A percentile compares a stretch with the other conserved stretches of the same genome.
These are phyloP conservation scores for Filosporella fistucella DNA, from an alignment of 495 filamentous ascomycete genomes.

Conservation along the genomic window DNA sequence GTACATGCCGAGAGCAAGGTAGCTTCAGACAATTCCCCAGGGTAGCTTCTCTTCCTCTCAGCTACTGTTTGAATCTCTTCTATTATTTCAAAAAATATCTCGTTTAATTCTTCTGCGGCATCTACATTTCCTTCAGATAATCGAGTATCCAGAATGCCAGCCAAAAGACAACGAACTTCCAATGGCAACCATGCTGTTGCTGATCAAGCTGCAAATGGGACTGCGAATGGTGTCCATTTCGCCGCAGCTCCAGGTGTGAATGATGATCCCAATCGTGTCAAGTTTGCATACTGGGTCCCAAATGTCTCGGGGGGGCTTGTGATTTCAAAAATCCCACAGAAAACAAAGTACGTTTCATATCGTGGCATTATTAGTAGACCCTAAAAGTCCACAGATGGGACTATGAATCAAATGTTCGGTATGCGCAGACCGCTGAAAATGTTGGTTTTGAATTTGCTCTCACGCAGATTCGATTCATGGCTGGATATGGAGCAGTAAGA, in stretches of 20 bases:
- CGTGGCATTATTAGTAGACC: not conserved
- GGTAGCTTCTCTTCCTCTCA: too few species aligned
- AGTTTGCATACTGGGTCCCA: conserved; percentile 41
- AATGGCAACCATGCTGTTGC: conserved; percentile 6
- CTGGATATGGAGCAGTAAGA: conserved; percentile 40
- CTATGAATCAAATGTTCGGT: conserved; percentile 36
- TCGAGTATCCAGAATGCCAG: not conserved
- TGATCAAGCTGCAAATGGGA: not conserved
- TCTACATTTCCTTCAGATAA: too few species aligned
- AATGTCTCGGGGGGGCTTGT: conserved; percentile 45
- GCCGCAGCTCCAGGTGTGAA: conserved; percentile 14
- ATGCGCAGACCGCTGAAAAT: conserved; percentile 39
- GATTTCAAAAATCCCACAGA: conserved; percentile 42
- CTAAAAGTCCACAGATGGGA: conserved; percentile 28
- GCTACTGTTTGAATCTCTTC: too few species aligned
- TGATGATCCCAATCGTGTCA: conserved; percentile 16
- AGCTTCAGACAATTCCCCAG: too few species aligned
- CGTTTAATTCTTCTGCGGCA: not conserved
- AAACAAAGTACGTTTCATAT: conserved; percentile 21
- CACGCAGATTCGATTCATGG: conserved; percentile 44
- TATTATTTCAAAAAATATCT: not conserved
- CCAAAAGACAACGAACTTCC: conserved; percentile 8
- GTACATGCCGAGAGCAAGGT: too few species aligned
- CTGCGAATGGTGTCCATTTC: conserved; percentile 8
- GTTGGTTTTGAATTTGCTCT: conserved; percentile 43